Conservation (phyloP, 1,139 yeast genomes). For the Arxiozyma heterogenica region DNA sequence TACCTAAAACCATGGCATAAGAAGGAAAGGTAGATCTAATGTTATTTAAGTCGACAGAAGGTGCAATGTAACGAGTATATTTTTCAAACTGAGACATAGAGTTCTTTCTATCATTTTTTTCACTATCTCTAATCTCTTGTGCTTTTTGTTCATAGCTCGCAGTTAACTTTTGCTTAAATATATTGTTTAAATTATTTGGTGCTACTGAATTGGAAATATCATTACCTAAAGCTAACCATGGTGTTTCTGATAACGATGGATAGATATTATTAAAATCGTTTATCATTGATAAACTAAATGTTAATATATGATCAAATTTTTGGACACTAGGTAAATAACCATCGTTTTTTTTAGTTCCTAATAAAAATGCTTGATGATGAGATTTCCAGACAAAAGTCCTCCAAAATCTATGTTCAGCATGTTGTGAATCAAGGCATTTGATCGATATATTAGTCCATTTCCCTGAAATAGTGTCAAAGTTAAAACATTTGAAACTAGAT, state of each 20-base stretch:
- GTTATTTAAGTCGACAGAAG: constrained; percentile 55
- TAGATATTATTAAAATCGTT: constrained; percentile 3
- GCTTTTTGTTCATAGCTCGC: constrained; percentile 2
- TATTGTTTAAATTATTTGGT: constrained; percentile 3
- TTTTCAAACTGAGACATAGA: constrained; percentile 42
- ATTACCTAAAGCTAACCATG: neutral
- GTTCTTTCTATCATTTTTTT: neutral
- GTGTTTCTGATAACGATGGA: neutral
- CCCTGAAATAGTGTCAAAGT: constrained; percentile 56
- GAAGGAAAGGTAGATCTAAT: constrained; percentile 64
- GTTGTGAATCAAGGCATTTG: constrained; percentile 43
- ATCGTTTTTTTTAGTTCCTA: constrained; percentile 43
- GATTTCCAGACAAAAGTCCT: constrained; percentile 67
- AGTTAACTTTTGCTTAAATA: constrained; percentile 1
- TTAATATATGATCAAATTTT: constrained; percentile 47
- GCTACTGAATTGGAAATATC: neutral
- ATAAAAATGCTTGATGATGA: constrained; percentile 55
- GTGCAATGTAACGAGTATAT: constrained; percentile 70
- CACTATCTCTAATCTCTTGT: neutral
- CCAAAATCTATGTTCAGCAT: constrained; percentile 53
- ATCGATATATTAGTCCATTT: constrained; percentile 59
- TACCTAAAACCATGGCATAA: constrained; percentile 66
- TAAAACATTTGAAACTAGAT: constrained; percentile 44
- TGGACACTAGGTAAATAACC: constrained; percentile 47
- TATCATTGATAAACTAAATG: constrained; percentile 46